Percentiles rank a stretch among this genome's conserved stretches.
phyloP scores from a whole-genome alignment of 768 basidiomycete genomes.

The Pisolithus albus region DNA sequence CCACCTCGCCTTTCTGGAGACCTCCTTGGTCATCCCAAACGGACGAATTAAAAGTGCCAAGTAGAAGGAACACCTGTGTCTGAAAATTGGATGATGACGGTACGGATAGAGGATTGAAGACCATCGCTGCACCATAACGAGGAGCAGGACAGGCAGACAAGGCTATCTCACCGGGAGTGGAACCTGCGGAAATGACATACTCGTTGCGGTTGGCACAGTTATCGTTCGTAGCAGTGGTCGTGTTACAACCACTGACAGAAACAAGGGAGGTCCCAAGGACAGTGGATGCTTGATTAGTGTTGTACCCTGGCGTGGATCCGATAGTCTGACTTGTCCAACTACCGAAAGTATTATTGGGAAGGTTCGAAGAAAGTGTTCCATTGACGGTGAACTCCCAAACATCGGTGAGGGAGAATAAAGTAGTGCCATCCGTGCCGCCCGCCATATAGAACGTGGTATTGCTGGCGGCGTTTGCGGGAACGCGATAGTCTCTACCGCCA shows the following conservation, averaged over 20 bases:
- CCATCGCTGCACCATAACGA: constrained; percentile 51
- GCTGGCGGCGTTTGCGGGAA: constrained; percentile 23
- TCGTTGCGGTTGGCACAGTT: constrained; percentile 56
- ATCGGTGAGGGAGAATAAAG: constrained; percentile 47
- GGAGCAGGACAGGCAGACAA: constrained; percentile 58
- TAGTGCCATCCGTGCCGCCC: constrained; percentile 56
- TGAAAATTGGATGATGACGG: constrained; percentile 52
- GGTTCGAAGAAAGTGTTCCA: constrained; percentile 67
- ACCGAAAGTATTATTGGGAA: constrained; percentile 41
- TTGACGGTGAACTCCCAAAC: constrained; percentile 66
- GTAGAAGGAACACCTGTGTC: constrained; percentile 61
- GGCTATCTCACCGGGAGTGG: constrained; percentile 27
- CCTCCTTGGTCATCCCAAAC: constrained; percentile 63
- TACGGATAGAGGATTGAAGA: constrained; percentile 41
- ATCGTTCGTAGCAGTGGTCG: constrained; percentile 30
- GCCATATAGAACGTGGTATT: constrained; percentile 70
- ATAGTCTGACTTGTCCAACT: constrained; percentile 53
- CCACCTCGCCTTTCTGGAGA: constrained; percentile 65
- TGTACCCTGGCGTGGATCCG: constrained; percentile 24
- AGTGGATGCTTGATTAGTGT: constrained; percentile 49
- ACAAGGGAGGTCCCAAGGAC: constrained; percentile 49
- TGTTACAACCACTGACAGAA: constrained; percentile 56
- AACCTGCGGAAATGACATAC: constrained; percentile 39
- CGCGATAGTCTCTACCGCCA: constrained; percentile 67
- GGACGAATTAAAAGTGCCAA: constrained; percentile 59